Evolutionary conservation across 768 basidiomycete genomes (phyloP).

Genomic region (Boletus coccyginus): DNA sequence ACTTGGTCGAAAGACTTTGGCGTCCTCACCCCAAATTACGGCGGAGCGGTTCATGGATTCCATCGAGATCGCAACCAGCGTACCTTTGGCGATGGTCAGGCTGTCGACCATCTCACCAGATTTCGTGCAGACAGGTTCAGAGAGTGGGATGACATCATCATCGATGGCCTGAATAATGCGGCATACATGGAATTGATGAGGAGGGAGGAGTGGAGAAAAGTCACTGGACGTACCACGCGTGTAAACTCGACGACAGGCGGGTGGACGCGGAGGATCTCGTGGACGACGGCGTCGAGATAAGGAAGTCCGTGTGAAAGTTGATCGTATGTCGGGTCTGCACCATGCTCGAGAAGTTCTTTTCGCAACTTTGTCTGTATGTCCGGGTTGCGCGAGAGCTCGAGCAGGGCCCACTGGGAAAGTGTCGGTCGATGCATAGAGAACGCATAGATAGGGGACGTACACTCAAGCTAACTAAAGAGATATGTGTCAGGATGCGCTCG

Average conservation of each 20-base stretch:
- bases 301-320: constrained; percentile 48
- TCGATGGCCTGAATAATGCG: constrained; percentile 35
- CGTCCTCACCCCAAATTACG: constrained; percentile 57
- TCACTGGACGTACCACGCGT: constrained; percentile 10
- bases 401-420: constrained; percentile 47
- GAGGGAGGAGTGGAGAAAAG: neutral
- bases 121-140: constrained; percentile 40
- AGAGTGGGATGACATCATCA: constrained; percentile 59
- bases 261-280: constrained; percentile 44
- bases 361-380: constrained; percentile 49
- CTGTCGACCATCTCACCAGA: constrained; percentile 37
- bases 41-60: constrained; percentile 46
- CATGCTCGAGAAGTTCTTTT: constrained; percentile 44
- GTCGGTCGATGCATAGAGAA: neutral
- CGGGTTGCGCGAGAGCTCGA: constrained; percentile 47
- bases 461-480: constrained; percentile 17
- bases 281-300: constrained; percentile 51
- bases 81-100: constrained; percentile 47
- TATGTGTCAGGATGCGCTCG: neutral
- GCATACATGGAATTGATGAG: neutral
- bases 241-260: constrained; percentile 32
- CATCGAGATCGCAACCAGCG: constrained; percentile 42
- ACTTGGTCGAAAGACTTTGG: constrained; percentile 56
- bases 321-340: constrained; percentile 51
- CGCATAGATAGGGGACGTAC: neutral